phyloP scores from a whole-genome alignment of 2,329 filamentous ascomycete species.

The Aspergillus neoniger region DNA sequence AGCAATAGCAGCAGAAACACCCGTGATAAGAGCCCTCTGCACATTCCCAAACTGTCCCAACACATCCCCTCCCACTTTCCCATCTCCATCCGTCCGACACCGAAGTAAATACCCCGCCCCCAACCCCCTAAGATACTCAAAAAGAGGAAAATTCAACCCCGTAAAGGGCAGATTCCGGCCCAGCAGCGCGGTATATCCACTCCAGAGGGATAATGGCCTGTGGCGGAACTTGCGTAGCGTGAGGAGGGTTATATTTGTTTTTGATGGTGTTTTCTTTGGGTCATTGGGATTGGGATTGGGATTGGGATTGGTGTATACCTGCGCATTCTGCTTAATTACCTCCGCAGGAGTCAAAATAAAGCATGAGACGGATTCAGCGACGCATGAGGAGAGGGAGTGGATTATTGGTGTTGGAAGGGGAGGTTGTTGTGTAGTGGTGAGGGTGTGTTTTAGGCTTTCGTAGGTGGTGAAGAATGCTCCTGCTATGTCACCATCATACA shows the following conservation, averaged over 20 bases:
- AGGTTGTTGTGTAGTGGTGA: conserved; percentile 60
- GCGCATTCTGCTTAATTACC: conserved; percentile 90
- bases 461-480: conserved; percentile 91
- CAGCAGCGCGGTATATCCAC: conserved; percentile 77
- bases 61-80: conserved; percentile 38
- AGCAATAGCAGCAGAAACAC: conserved; percentile 70
- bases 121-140: conserved; percentile 69
- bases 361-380: conserved; percentile 82
- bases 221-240: conserved; percentile 60
- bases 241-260: conserved; percentile 54
- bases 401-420: conserved; percentile 60
- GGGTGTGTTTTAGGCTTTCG: conserved; percentile 69
- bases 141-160: conserved; percentile 83
- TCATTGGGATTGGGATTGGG: conserved; percentile 11
- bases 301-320: conserved; percentile 63
- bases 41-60: conserved; percentile 24
- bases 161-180: conserved; percentile 85
- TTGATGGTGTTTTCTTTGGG: not conserved
- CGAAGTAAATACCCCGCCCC: conserved; percentile 30
- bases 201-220: conserved; percentile 59
- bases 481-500: conserved; percentile 48
- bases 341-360: conserved; percentile 85
- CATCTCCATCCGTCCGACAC: conserved; percentile 18
- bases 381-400: conserved; percentile 71
- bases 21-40: conserved; percentile 72